A percentile compares a stretch with the other conserved stretches of the same genome.
These are phyloP conservation scores for Yamadazyma triangularis DNA, from an alignment of 1,139 yeast genomes.

Conservation along the genomic window DNA sequence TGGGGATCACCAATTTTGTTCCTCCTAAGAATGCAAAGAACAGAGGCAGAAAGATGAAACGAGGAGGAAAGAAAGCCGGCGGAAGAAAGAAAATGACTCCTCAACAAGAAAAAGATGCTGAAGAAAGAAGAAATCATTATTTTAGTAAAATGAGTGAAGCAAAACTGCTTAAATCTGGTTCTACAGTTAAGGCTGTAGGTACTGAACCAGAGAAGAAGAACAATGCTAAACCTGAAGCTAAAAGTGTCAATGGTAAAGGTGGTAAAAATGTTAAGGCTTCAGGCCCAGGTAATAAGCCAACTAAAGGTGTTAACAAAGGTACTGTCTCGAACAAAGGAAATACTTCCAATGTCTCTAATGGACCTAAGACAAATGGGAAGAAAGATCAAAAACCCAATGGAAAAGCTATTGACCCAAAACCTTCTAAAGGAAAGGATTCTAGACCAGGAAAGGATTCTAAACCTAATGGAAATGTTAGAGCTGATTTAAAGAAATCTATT, in stretches of 20 bases:
- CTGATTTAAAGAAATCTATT: background rate
- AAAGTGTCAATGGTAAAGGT: too few relatives aligned
- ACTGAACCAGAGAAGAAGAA: slow-evolving; percentile 10
- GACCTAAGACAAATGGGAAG: too few relatives aligned
- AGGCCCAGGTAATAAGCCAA: slow-evolving; percentile 1
- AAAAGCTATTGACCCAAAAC: background rate
- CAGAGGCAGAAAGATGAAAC: slow-evolving; percentile 16
- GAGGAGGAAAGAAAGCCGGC: slow-evolving; percentile 25
- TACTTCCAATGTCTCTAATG: background rate
- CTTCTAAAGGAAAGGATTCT: slow-evolving; percentile 1
- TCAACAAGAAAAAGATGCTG: slow-evolving; percentile 22
- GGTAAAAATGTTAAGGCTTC: slow-evolving; percentile 13
- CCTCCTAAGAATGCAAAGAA: slow-evolving; percentile 15
- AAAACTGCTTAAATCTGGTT: slow-evolving; percentile 33
- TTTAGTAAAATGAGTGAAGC: slow-evolving; percentile 29
- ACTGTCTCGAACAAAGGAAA: too few relatives aligned
- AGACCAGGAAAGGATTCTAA: slow-evolving; percentile 2
- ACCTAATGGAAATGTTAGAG: slow-evolving; percentile 2
- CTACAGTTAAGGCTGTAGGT: slow-evolving; percentile 42
- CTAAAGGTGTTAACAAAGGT: too few relatives aligned
- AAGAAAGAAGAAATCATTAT: slow-evolving; percentile 38
- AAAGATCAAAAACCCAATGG: slow-evolving; percentile 1
- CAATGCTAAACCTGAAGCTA: slow-evolving; percentile 14
- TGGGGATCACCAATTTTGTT: slow-evolving; percentile 46
- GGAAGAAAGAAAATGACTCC: slow-evolving; percentile 21